Evolutionary conservation across 169 alveolate species (phyloP), one percentile per base, ranked within the genome.

Genomic region (Eimeria praecox): DNA sequence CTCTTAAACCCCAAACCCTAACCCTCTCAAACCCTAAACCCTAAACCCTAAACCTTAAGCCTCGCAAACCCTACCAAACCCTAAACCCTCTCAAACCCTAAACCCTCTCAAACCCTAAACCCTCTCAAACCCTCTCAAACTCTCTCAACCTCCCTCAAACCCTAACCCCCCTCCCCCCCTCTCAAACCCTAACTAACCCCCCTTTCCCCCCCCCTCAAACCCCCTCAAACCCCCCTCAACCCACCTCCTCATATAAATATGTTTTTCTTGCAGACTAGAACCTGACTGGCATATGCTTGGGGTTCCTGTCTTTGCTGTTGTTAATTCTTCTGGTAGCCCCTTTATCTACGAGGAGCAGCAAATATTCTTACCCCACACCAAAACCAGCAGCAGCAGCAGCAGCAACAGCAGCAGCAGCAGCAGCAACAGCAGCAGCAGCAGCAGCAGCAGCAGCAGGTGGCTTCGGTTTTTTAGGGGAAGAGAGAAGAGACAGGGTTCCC

Each of bases 381-480:
- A 33, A 9, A 78, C 64, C 66, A 78, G 62, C 88, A 78, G 88
- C 56, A 78, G 66, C 64, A 38, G 88, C 88, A 73, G 49, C 83
- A 73, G 5, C 3, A 20, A n/a, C n/a, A n/a, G n/a, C n/a, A n/a
- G n/a, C 66, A 78, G 62, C 88, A 78, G 88, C 56, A 78, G 66
- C 64, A 38, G 88, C 88, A n/a, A 62, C 66, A 78, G 88, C 88
- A 78, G 62, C 56, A 78, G 88, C 66, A 78, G 62, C 88, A 78
- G 88, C 56, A 78, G 66, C 64, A 38, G 88, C 88, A 73, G 49
- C 83, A 73, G 5, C 3, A 20, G 49, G 49, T n/a, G 40, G 44
- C 83, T 73, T 10, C 49, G 42, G 27, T 14, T n/a, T 46, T 73
- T 73, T 20, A 22, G 35, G 64, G 22, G 62, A 40, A 9, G 64